Evolutionary conservation across 2,329 filamentous ascomycete species (phyloP).

Genomic region (Sporothrix schenckii): DNA sequence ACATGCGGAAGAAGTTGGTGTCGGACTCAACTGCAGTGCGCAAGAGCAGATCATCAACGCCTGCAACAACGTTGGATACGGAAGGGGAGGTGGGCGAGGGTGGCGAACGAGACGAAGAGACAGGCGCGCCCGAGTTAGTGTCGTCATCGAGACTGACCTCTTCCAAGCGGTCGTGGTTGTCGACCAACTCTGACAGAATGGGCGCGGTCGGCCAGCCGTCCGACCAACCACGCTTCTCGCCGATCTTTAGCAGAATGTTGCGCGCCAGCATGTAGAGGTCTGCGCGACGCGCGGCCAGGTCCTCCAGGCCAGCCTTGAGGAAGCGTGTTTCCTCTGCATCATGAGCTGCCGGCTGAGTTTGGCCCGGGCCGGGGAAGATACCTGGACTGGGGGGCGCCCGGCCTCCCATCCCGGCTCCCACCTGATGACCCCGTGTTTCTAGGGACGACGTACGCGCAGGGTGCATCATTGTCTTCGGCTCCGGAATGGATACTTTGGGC

Average conservation of each 20-base stretch:
- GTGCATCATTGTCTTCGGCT: conserved; percentile 72
- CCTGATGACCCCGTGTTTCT: conserved; percentile 46
- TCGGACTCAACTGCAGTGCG: conserved; percentile 62
- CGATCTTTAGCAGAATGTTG: conserved; percentile 75
- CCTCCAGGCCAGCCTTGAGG: conserved; percentile 70
- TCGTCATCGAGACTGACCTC: conserved; percentile 59
- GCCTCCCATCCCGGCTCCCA: conserved; percentile 33
- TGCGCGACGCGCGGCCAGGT: conserved; percentile 78
- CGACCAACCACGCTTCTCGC: conserved; percentile 71
- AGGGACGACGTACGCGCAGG: conserved; percentile 67
- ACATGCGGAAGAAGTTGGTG: conserved; percentile 67
- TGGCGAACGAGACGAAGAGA: not conserved
- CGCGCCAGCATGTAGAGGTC: conserved; percentile 80
- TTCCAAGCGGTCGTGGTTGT: conserved; percentile 54
- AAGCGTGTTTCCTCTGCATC: conserved; percentile 54
- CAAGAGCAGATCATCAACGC: conserved; percentile 61
- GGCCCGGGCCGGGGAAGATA: conserved; percentile 56
- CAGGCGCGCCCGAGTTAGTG: not conserved
- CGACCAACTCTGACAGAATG: conserved; percentile 54
- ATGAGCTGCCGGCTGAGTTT: conserved; percentile 41
- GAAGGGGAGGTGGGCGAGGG: not conserved
- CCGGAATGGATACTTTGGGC: conserved; percentile 64
- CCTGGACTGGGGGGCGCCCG: conserved; percentile 52
- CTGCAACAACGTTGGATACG: conserved; percentile 40
- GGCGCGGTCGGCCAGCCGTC: conserved; percentile 67